Conservation (phyloP, 805 yeast genomes). For the Kluyveromyces siamensis region DNA sequence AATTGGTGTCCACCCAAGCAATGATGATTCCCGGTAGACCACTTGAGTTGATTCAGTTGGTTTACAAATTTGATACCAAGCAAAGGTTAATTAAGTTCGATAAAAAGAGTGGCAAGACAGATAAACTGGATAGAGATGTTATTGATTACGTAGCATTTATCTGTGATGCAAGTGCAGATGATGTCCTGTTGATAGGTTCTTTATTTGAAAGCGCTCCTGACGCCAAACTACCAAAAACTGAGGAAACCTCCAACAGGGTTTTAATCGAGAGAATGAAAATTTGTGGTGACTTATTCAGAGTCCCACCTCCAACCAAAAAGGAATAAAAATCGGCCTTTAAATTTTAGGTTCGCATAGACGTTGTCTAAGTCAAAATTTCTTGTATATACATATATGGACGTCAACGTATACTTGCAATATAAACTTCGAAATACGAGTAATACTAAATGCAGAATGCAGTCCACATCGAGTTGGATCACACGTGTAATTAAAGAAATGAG, state of each 20-base stretch:
- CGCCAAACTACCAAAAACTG: constrained; percentile 28
- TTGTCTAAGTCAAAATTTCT: not conserved
- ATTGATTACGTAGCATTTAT: constrained; percentile 53
- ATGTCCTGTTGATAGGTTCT: constrained; percentile 53
- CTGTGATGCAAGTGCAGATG: constrained; percentile 51
- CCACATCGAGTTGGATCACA: not conserved
- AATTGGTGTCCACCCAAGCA: constrained; percentile 60
- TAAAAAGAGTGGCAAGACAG: constrained; percentile 36
- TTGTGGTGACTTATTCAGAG: constrained; percentile 26
- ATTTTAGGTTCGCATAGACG: not conserved
- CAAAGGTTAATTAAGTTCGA: constrained; percentile 48
- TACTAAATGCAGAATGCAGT: not conserved
- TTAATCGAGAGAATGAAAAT: constrained; percentile 24
- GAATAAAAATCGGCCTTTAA: not conserved
- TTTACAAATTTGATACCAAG: constrained; percentile 52
- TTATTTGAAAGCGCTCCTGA: constrained; percentile 49
- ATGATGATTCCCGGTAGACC: constrained; percentile 51
- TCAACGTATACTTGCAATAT: not conserved
- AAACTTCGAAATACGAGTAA: not conserved
- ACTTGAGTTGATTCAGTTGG: constrained; percentile 46
- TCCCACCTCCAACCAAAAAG: constrained; percentile 8
- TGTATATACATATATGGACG: not conserved
- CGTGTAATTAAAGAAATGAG: not conserved
- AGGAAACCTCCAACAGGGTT: constrained; percentile 17
- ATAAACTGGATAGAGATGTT: constrained; percentile 43